Percentiles rank a stretch among this genome's conserved stretches.
Conservation (phyloP, 1,284 basidiomycete species). For the Pholiota adiposa region DNA sequence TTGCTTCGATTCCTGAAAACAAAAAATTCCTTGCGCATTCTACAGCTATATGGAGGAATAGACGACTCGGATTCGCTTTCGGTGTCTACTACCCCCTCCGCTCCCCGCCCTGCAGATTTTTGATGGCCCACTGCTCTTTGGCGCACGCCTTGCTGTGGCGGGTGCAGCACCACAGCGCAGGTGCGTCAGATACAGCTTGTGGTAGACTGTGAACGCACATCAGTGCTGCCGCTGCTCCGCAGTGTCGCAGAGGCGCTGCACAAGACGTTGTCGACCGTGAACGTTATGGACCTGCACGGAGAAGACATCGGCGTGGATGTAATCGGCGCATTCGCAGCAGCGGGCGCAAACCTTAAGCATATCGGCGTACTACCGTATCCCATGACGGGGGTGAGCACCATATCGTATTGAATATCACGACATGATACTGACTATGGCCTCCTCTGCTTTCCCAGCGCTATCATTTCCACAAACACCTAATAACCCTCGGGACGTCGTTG, state of each 20-base stretch:
- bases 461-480: constrained; percentile 30
- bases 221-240: constrained; percentile 16
- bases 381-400: constrained; percentile 27
- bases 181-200: constrained; percentile 30
- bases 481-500: constrained; percentile 28
- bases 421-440: background rate
- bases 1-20: constrained; percentile 32
- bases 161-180: constrained; percentile 25
- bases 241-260: constrained; percentile 16
- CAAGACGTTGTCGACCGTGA: constrained; percentile 32
- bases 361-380: constrained; percentile 34
- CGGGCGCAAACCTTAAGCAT: constrained; percentile 30
- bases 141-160: constrained; percentile 27
- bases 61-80: constrained; percentile 19
- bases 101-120: constrained; percentile 32
- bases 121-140: constrained; percentile 34
- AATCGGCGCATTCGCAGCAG: constrained; percentile 23
- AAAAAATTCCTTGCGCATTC: constrained; percentile 27
- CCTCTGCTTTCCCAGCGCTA: constrained; percentile 26
- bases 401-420: background rate
- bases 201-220: constrained; percentile 26
- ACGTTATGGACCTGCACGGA: constrained; percentile 30
- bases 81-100: constrained; percentile 5
- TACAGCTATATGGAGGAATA: constrained; percentile 30
- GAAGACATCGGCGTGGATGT: constrained; percentile 24